Percentiles rank a stretch among this genome's conserved stretches.
Evolutionary conservation across 176 grass and related monocot genomes (phyloP).

Genomic region (Urochloa ruziziensis): DNA sequence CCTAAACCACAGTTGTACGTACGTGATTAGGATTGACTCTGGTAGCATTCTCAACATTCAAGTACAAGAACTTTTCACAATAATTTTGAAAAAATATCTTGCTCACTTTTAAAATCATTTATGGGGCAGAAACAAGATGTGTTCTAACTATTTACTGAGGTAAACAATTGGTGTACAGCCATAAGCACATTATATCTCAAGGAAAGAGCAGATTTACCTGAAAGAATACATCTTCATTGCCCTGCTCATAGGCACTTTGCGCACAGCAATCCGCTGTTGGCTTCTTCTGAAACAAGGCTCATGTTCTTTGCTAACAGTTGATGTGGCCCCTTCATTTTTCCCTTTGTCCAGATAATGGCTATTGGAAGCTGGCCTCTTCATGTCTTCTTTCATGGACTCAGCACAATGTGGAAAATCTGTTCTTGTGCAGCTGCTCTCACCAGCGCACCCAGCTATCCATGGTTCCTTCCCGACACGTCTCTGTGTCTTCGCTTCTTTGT

Average conservation of each 20-base stretch:
- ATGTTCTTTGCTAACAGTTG: not conserved
- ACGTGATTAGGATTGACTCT: not conserved
- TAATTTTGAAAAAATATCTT: not conserved
- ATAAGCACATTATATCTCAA: not conserved
- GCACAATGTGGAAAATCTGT: not conserved
- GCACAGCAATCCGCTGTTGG: not conserved
- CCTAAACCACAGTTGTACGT: not conserved
- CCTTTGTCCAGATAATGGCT: not conserved
- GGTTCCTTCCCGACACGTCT: not conserved
- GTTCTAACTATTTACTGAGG: not conserved
- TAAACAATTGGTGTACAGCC: not conserved
- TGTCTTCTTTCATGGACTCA: not conserved
- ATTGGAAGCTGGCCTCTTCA: not conserved
- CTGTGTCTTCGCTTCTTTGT: not conserved
- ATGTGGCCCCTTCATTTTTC: not conserved
- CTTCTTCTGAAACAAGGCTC: not conserved
- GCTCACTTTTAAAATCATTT: not conserved
- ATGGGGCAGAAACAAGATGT: not conserved
- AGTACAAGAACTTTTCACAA: not conserved
- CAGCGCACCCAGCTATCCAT: not conserved
- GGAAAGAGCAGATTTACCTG: conserved; percentile 12
- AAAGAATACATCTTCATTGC: not conserved
- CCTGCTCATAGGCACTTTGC: conserved; percentile 9
- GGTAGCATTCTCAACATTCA: not conserved
- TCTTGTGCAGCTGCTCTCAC: not conserved